Conservation (phyloP, 352 stramenopile genomes). For the Paralagenidium karlingii region DNA sequence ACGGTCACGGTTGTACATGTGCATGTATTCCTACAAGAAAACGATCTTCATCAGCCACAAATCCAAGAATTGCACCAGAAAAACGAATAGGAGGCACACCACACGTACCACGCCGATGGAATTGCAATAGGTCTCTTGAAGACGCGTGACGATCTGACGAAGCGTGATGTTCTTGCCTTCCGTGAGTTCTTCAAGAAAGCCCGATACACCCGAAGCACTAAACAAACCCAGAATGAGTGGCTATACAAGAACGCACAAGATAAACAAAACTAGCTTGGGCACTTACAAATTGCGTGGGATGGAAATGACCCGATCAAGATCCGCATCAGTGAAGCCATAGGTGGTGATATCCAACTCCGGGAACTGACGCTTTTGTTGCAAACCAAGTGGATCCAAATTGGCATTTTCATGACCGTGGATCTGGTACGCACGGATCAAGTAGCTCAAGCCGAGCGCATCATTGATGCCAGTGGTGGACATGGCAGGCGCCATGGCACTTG, state of each 20-base stretch:
- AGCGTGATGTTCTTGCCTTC: slow-evolving; percentile 83
- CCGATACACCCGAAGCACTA: slow-evolving; percentile 76
- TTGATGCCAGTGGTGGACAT: slow-evolving; percentile 20
- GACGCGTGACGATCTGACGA: slow-evolving; percentile 87
- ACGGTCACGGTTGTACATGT: slow-evolving; percentile 93
- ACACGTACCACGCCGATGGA: slow-evolving; percentile 86
- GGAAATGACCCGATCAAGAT: slow-evolving; percentile 81
- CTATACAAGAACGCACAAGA: not conserved
- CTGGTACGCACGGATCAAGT: slow-evolving; percentile 97
- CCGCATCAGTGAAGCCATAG: slow-evolving; percentile 86
- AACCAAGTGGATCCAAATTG: slow-evolving; percentile 94
- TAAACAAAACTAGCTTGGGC: not conserved
- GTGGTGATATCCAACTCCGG: slow-evolving; percentile 85
- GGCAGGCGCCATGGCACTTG: slow-evolving; percentile 12
- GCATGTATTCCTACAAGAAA: slow-evolving; percentile 93
- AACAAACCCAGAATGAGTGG: slow-evolving; percentile 1
- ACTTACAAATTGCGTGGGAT: slow-evolving; percentile 83
- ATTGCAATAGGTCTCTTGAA: slow-evolving; percentile 96
- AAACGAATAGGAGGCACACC: not conserved
- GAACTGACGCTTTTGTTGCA: slow-evolving; percentile 53
- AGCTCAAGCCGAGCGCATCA: slow-evolving; percentile 86
- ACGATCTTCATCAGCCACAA: not conserved
- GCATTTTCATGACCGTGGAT: slow-evolving; percentile 92
- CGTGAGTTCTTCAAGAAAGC: slow-evolving; percentile 77
- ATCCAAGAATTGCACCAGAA: too few relatives aligned